phyloP scores from a whole-genome alignment of 306 rosid genomes.

The Cucurbita moschata region DNA sequence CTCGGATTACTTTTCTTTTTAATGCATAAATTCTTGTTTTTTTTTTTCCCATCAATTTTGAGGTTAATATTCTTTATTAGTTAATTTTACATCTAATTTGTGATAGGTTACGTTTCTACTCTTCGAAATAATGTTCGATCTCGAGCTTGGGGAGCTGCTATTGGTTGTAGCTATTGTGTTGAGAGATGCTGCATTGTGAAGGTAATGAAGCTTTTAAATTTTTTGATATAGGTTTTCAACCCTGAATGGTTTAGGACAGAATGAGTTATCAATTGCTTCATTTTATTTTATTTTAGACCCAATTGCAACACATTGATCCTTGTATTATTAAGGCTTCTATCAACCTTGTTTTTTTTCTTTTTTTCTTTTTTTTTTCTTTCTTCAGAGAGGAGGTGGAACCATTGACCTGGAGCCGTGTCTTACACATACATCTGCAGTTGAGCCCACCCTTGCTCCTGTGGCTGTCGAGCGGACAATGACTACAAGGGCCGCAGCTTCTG shows the following conservation, averaged over 20 bases:
- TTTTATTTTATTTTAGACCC: not conserved
- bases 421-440: slow-evolving; percentile 79
- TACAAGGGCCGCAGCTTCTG: slow-evolving; percentile 97
- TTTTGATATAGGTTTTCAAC: not conserved
- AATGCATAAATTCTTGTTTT: not conserved
- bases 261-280: not conserved
- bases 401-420: slow-evolving; percentile 94
- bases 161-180: slow-evolving; percentile 84
- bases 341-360: not conserved
- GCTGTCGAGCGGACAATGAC: slow-evolving; percentile 89
- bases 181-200: slow-evolving; percentile 91
- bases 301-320: not conserved
- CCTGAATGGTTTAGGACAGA: not conserved
- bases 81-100: slow-evolving; percentile 11
- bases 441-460: slow-evolving; percentile 93
- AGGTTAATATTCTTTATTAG: too few relatives aligned
- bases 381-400: slow-evolving; percentile 90
- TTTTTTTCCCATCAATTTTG: not conserved
- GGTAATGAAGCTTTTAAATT: slow-evolving; percentile 24
- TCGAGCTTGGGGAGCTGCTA: slow-evolving; percentile 99
- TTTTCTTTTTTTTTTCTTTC: not conserved
- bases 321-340: slow-evolving; percentile 8
- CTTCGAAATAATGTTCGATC: slow-evolving; percentile 90
- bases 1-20: not conserved
- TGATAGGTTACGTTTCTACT: slow-evolving; percentile 74